A percentile compares a stretch with the other conserved stretches of the same genome.
phyloP scores from a whole-genome alignment of 805 yeast genomes.

The Torulaspora gathmanii region DNA sequence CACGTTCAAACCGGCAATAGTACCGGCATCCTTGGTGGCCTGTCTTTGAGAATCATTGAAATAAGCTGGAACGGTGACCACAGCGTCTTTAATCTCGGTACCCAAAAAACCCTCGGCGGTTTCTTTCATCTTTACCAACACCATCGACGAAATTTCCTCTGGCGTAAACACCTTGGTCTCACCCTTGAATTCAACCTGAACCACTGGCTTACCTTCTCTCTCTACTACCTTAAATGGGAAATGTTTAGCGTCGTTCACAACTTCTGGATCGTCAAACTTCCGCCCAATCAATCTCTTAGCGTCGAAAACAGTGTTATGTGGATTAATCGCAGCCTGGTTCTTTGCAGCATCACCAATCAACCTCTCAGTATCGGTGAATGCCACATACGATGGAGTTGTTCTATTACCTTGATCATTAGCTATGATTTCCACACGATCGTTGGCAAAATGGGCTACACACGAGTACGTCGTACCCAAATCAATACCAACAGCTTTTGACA shows the following conservation, averaged over 20 bases:
- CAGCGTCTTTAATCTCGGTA: slow-evolving; percentile 77
- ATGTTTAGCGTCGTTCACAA: slow-evolving; percentile 73
- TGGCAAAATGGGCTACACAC: slow-evolving; percentile 91
- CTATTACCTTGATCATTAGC: slow-evolving; percentile 99
- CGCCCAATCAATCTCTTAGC: slow-evolving; percentile 94
- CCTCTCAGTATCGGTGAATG: slow-evolving; percentile 89
- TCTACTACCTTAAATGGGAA: slow-evolving; percentile 78
- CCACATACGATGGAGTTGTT: slow-evolving; percentile 94
- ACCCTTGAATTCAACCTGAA: slow-evolving; percentile 76
- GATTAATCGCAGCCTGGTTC: slow-evolving; percentile 95
- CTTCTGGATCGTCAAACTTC: slow-evolving; percentile 73
- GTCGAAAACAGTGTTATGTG: slow-evolving; percentile 83
- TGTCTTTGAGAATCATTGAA: slow-evolving; percentile 98
- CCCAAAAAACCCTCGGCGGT: slow-evolving; percentile 89
- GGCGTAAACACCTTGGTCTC: slow-evolving; percentile 87
- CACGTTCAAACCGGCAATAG: slow-evolving; percentile 92
- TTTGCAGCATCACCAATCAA: slow-evolving; percentile 95
- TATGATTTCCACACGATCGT: slow-evolving; percentile 89
- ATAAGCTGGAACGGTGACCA: slow-evolving; percentile 94
- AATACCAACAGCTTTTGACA: slow-evolving; percentile 61
- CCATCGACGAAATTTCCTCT: slow-evolving; percentile 93
- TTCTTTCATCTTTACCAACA: slow-evolving; percentile 82
- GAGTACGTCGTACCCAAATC: slow-evolving; percentile 90
- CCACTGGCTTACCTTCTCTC: slow-evolving; percentile 72
- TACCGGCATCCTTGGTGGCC: slow-evolving; percentile 97